Evolutionary conservation across 306 rosid species (phyloP), one percentile per base, ranked within the genome.

Genomic region (Ceratonia siliqua): DNA sequence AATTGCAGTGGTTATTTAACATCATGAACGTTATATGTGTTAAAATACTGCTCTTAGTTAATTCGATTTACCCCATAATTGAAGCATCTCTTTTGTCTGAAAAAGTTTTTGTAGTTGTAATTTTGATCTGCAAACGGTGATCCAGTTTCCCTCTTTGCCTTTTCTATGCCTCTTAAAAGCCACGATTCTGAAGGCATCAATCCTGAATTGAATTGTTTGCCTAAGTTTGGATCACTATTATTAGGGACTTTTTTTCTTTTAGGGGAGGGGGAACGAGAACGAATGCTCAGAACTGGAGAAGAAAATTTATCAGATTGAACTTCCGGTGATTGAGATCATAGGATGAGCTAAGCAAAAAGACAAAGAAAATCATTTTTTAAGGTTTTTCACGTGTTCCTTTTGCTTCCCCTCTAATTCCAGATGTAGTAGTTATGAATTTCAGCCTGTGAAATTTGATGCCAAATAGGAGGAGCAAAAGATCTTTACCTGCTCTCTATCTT

Each of bases 1-100:
- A 33, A 22, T 58, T 67, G 52, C 33, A 39, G 18, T 46, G 17
- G 3, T 39, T 72, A 35, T 62, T 70, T 52, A 30, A 49, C 21
- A 18, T 32, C 56, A 35, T 42, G 38, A 20, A 42, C 43, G n/a
- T 32, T 38, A 9, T 24, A 5, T 13, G 41, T 58, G 33, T 67
- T 66, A 20, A 67, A 24, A 24, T 48, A 25, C 7, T 42, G 62
- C 2, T 69, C 36, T 53, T 70, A 55, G 38, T 39, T 68, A 9
- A 12, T 68, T 68, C 33, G 25, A 46, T 68, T 62, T 68, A 21
- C 62, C 25, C 20, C 33, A 11, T 70, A 57, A 66, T 72, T 21
- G 52, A 63, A 46, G 45, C 41, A 59, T 52, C 62, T 30, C 18
- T 64, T 2, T 25, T 61, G 39, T 43, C 57, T 61, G 5, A 41